Base-by-base conservation (phyloP, 805 yeast genomes). In the Priceomyces medius region DNA sequence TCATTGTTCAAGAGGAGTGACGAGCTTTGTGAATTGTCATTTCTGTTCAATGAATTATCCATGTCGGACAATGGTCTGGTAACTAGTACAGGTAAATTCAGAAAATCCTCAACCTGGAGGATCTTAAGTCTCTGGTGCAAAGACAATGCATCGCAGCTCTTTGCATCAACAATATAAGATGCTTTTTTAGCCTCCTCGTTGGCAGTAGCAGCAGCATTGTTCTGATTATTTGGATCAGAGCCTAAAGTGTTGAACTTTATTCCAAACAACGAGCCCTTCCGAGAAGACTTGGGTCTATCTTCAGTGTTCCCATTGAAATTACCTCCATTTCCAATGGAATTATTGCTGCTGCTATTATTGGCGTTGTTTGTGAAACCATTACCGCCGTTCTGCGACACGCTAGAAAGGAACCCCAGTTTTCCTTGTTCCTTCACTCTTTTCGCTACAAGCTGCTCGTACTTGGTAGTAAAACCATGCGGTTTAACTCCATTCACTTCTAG, bases 201-300 rank as follows among this genome's bases (percentile, higher is more conserved):
- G 10, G 42, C 37, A 24, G 40, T 4, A 7, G 20, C 7, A 9
- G 36, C 14, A 12, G 31, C 10, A 6, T 6, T 27, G n/a, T n/a
- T 27, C 19, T 23, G 29, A 23, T 26, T 34, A 4, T 28, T 23
- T 5, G 36, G 41, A 29, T 33, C 43, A 3, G 46, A 16, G 37
- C 46, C 43, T 16, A 49, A 47, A 16, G 53, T 41, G 47, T 57
- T 62, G 51, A 70, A 68, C 48, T 68, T 68, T 13, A 64, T 39
- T 7, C 74, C 73, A 47, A 70, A 69, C 7, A 70, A 42, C n/a
- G 69, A 58, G 7, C 68, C 65, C 41, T 68, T 64, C 23, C 67
- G 53, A 3, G 61, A 50, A 12, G 57, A 46, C 39, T 51, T 54
- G 16, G 63, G 53, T 35, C 46, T 46, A 33, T 61, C 56, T 31